These are phyloP conservation scores for Paraphaeosphaeria minitans DNA, from an alignment of 2,329 filamentous ascomycete species.

Conservation along the genomic window DNA sequence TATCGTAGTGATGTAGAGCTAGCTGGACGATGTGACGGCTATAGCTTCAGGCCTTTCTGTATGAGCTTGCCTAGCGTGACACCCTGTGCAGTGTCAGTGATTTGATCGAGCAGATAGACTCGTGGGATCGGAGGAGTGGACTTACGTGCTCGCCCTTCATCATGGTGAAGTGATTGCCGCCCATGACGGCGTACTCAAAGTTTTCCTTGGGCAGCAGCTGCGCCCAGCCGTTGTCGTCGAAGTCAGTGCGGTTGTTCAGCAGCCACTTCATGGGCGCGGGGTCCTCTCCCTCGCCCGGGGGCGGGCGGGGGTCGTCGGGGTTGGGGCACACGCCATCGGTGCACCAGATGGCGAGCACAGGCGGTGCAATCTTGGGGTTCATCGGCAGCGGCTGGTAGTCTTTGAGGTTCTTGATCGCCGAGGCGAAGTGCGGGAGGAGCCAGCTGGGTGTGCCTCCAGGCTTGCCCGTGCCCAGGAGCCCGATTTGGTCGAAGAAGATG, in stretches of 20 bases:
- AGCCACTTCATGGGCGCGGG: constrained; percentile 66
- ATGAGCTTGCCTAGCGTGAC: constrained; percentile 51
- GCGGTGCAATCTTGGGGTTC: constrained; percentile 62
- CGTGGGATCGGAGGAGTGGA: constrained; percentile 5
- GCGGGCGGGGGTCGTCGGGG: constrained; percentile 67
- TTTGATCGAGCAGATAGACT: background rate
- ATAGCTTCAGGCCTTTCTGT: constrained; percentile 48
- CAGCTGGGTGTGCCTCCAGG: constrained; percentile 68
- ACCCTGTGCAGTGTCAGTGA: constrained; percentile 42
- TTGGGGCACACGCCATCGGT: constrained; percentile 73
- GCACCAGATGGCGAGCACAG: constrained; percentile 71
- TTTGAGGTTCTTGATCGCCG: constrained; percentile 70
- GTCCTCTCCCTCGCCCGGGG: constrained; percentile 63
- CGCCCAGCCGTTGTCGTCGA: constrained; percentile 72
- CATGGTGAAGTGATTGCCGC: constrained; percentile 77
- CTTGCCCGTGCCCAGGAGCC: constrained; percentile 69
- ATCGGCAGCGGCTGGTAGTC: constrained; percentile 71
- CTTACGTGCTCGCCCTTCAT: constrained; percentile 66
- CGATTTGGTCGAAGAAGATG: constrained; percentile 74
- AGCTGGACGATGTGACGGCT: background rate
- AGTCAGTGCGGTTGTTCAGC: constrained; percentile 74
- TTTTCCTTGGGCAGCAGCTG: constrained; percentile 66
- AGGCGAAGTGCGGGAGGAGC: constrained; percentile 75
- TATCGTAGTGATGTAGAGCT: constrained; percentile 12
- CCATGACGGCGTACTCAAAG: constrained; percentile 69